phyloP scores from a whole-genome alignment of 805 yeast species.

The Teunomyces pallodes region DNA sequence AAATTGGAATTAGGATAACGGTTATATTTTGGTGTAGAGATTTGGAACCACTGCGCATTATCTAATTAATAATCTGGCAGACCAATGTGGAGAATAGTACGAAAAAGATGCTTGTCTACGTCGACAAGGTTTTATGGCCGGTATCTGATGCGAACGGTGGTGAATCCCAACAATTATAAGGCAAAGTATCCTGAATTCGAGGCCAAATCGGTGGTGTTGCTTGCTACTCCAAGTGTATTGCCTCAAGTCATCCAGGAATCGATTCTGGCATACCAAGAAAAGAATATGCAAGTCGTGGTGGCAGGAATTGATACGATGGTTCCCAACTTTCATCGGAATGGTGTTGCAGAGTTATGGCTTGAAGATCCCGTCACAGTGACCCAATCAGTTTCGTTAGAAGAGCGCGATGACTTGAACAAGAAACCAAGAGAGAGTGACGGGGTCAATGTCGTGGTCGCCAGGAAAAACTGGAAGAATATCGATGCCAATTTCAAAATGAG shows the following conservation, averaged over 20 bases:
- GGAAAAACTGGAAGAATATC: slow-evolving; percentile 38
- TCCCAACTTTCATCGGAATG: slow-evolving; percentile 31
- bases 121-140: background rate
- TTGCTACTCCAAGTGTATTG: slow-evolving; percentile 36
- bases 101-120: slow-evolving; percentile 1
- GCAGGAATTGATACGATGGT: slow-evolving; percentile 41
- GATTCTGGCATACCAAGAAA: slow-evolving; percentile 22
- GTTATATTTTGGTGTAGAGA: background rate
- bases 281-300: slow-evolving; percentile 33
- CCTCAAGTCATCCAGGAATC: slow-evolving; percentile 29
- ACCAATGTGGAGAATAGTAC: background rate
- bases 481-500: slow-evolving; percentile 21
- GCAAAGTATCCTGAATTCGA: slow-evolving; percentile 8
- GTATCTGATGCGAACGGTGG: slow-evolving; percentile 5
- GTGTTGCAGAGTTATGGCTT: slow-evolving; percentile 40
- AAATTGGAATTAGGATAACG: background rate
- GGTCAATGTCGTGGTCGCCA: slow-evolving; percentile 30
- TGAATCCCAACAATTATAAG: slow-evolving; percentile 7
- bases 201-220: slow-evolving; percentile 30
- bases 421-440: slow-evolving; percentile 34
- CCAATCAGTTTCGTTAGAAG: slow-evolving; percentile 17
- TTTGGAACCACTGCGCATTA: background rate
- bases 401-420: slow-evolving; percentile 22
- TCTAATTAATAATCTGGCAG: background rate
- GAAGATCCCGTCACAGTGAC: slow-evolving; percentile 21